phyloP scores from a whole-genome alignment of 2,329 filamentous ascomycete species.

The Colletotrichum trifolii region DNA sequence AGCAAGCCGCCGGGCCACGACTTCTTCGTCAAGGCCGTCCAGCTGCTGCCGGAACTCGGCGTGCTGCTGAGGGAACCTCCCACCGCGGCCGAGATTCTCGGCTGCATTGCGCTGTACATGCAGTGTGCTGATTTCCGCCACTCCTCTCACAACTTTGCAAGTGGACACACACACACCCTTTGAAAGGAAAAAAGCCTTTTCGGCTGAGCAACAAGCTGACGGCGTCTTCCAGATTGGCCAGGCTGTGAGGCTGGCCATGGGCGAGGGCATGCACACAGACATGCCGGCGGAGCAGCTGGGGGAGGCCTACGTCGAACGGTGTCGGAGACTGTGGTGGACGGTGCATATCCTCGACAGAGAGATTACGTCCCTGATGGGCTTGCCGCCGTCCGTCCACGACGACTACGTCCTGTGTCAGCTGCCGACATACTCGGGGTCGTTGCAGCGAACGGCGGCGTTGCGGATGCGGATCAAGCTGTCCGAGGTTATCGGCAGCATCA shows the following conservation, averaged over 20 bases:
- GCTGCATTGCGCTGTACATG: constrained; percentile 62
- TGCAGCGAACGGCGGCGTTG: constrained; percentile 42
- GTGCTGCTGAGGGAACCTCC: constrained; percentile 55
- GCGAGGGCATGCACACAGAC: constrained; percentile 63
- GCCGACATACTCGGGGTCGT: constrained; percentile 43
- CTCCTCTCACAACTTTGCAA: constrained; percentile 57
- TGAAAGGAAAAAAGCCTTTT: not conserved
- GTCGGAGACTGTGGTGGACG: constrained; percentile 65
- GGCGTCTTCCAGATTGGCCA: constrained; percentile 55
- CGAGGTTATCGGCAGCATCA: constrained; percentile 44
- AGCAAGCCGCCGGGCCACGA: constrained; percentile 58
- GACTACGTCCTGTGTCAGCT: constrained; percentile 60
- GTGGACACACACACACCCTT: constrained; percentile 13
- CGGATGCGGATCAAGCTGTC: constrained; percentile 48
- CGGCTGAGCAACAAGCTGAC: not conserved
- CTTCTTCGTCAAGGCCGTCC: constrained; percentile 57
- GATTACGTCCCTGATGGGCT: constrained; percentile 64
- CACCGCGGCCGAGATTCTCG: constrained; percentile 60
- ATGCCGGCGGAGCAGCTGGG: constrained; percentile 57
- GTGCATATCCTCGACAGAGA: constrained; percentile 64
- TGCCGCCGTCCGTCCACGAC: constrained; percentile 60
- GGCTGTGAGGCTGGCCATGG: constrained; percentile 60
- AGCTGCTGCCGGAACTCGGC: constrained; percentile 54
- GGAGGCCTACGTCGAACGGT: constrained; percentile 54
- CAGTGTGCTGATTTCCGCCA: constrained; percentile 61